phyloP scores from a whole-genome alignment of 805 yeast species.

The Candida ortonii region DNA sequence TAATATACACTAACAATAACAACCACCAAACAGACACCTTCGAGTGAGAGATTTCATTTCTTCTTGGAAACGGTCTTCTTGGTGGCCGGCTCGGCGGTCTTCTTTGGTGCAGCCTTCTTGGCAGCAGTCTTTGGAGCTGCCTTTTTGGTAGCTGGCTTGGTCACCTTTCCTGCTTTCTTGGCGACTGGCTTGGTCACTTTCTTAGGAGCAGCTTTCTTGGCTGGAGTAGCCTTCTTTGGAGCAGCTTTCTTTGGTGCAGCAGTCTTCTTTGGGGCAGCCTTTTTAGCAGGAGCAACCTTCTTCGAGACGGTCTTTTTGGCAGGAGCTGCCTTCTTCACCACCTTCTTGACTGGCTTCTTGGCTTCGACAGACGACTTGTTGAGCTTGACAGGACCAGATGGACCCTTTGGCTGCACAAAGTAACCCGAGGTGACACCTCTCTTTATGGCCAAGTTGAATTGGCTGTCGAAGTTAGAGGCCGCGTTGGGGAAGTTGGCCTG shows the following conservation, averaged over 20 bases:
- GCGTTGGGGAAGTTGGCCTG: slow-evolving; percentile 57
- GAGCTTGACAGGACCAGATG: slow-evolving; percentile 80
- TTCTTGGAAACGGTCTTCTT: slow-evolving; percentile 21
- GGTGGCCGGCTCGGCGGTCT: slow-evolving; percentile 11
- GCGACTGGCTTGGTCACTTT: slow-evolving; percentile 32
- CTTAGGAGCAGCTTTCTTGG: slow-evolving; percentile 29
- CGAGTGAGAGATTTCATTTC: slow-evolving; percentile 7
- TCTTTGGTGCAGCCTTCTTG: slow-evolving; percentile 31
- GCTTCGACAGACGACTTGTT: slow-evolving; percentile 39
- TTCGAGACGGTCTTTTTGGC: slow-evolving; percentile 27
- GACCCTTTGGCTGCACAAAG: slow-evolving; percentile 83
- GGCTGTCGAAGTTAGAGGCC: slow-evolving; percentile 66
- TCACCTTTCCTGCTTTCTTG: slow-evolving; percentile 27
- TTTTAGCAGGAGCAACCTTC: slow-evolving; percentile 30
- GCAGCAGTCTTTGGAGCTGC: slow-evolving; percentile 24
- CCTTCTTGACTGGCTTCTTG: slow-evolving; percentile 31
- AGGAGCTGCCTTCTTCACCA: slow-evolving; percentile 28
- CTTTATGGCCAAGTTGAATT: slow-evolving; percentile 74
- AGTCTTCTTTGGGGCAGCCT: slow-evolving; percentile 29
- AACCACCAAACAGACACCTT: no score
- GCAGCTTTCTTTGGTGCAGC: slow-evolving; percentile 22
- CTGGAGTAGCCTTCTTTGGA: slow-evolving; percentile 29
- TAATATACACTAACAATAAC: slow-evolving; percentile 15
- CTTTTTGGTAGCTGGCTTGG: slow-evolving; percentile 27
- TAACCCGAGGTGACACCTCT: slow-evolving; percentile 78